A percentile compares a stretch with the other conserved stretches of the same genome.
These are phyloP conservation scores for Curvularia eragrostidis DNA, from an alignment of 2,329 filamentous ascomycete species.

Conservation along the genomic window DNA sequence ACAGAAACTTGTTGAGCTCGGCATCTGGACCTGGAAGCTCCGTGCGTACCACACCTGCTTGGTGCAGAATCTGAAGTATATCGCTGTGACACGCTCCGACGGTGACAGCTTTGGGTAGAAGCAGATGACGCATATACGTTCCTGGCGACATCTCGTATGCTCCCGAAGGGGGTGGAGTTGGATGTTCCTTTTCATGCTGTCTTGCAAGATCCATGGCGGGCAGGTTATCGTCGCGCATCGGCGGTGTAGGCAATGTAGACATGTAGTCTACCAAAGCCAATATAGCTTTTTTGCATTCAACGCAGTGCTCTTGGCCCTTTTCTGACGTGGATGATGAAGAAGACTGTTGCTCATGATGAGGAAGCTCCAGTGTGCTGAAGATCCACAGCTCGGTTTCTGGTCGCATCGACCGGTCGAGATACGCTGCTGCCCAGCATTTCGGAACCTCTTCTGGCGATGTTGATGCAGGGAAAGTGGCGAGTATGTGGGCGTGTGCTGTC, in stretches of 20 bases:
- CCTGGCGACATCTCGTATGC: constrained; percentile 28
- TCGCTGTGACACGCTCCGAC: constrained; percentile 53
- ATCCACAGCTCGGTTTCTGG: constrained; percentile 72
- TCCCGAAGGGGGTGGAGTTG: constrained; percentile 28
- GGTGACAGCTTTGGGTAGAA: constrained; percentile 50
- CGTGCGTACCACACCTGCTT: constrained; percentile 31
- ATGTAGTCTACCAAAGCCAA: constrained; percentile 40
- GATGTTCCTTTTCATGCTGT: constrained; percentile 38
- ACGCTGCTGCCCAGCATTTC: constrained; percentile 63
- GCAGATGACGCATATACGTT: constrained; percentile 43
- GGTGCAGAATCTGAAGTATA: constrained; percentile 32
- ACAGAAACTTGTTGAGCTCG: constrained; percentile 64
- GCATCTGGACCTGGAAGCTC: constrained; percentile 42
- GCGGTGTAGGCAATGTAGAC: constrained; percentile 35
- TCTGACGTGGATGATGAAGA: constrained; percentile 8
- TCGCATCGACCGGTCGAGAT: constrained; percentile 65
- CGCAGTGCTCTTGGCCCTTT: constrained; percentile 26
- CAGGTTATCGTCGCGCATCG: constrained; percentile 35
- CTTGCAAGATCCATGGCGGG: constrained; percentile 36
- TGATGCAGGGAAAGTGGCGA: constrained; percentile 49
- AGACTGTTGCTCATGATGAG: constrained; percentile 25
- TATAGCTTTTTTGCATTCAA: constrained; percentile 39
- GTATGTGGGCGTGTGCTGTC: constrained; percentile 44
- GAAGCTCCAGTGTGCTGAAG: constrained; percentile 53
- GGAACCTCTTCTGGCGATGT: constrained; percentile 13